These are phyloP conservation scores for Albophoma yamanashiensis DNA, from an alignment of 2,329 filamentous ascomycete species.

Conservation along the genomic window DNA sequence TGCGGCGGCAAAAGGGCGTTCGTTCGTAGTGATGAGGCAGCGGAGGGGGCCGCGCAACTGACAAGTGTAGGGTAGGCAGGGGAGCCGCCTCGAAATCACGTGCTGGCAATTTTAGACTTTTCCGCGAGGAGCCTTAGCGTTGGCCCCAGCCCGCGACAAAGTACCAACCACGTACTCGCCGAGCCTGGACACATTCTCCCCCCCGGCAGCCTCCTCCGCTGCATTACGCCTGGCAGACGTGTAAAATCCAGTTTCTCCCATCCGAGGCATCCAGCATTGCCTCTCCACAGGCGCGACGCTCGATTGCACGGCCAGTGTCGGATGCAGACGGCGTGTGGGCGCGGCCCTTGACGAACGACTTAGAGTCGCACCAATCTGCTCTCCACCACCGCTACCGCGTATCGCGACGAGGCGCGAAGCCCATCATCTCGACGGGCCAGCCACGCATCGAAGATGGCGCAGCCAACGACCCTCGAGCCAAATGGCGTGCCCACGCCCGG, in stretches of 20 bases:
- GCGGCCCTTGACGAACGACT: conserved; percentile 24
- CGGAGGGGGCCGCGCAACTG: not conserved
- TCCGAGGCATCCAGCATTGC: conserved; percentile 3
- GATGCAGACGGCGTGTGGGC: conserved; percentile 19
- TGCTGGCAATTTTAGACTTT: conserved; percentile 18
- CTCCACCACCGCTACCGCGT: conserved; percentile 22
- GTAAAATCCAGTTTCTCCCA: not conserved
- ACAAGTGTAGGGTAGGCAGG: not conserved
- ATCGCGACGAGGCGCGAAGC: conserved; percentile 28
- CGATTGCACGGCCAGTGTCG: conserved; percentile 19
- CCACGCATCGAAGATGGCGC: conserved; percentile 26
- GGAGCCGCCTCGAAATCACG: conserved; percentile 14
- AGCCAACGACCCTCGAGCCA: conserved; percentile 24
- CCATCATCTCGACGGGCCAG: conserved; percentile 8
- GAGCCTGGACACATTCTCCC: conserved; percentile 29
- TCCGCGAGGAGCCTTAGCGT: conserved; percentile 17
- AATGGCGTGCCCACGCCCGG: conserved; percentile 31
- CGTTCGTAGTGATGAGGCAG: not conserved
- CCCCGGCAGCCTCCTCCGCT: conserved; percentile 15
- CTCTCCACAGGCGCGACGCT: conserved; percentile 9
- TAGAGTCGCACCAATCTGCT: conserved; percentile 28
- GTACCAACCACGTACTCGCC: conserved; percentile 12
- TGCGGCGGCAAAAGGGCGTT: not conserved
- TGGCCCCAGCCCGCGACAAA: conserved; percentile 15
- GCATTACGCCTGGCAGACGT: conserved; percentile 15